These are phyloP conservation scores for Neolentinus lepideus DNA, from an alignment of 1,284 basidiomycete genomes.

Conservation along the genomic window DNA sequence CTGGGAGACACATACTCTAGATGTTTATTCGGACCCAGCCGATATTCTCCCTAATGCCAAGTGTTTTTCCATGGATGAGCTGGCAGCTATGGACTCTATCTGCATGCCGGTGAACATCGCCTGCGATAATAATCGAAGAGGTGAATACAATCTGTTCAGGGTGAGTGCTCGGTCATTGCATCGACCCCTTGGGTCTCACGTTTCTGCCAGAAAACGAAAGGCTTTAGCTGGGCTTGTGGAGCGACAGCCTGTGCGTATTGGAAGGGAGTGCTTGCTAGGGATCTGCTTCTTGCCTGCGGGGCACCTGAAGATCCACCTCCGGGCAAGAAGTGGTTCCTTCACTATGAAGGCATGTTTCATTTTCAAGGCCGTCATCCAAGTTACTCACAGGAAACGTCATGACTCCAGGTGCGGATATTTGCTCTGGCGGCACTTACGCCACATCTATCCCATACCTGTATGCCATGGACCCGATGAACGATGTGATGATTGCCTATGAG, in stretches of 20 bases:
- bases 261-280: neutral
- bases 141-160: neutral
- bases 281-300: neutral
- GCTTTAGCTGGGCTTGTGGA: neutral
- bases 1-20: slow-evolving; percentile 16
- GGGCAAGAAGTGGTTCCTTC: neutral
- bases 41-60: slow-evolving; percentile 11
- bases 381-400: neutral
- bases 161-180: neutral
- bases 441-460: slow-evolving; percentile 17
- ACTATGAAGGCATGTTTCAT: neutral
- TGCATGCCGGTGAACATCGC: slow-evolving; percentile 17
- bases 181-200: neutral
- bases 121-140: slow-evolving; percentile 9
- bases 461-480: slow-evolving; percentile 16
- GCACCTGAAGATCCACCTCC: neutral
- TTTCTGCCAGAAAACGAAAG: neutral
- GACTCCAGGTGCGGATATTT: slow-evolving; percentile 13
- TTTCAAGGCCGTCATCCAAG: neutral
- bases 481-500: slow-evolving; percentile 17
- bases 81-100: slow-evolving; percentile 10
- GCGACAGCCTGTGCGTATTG: neutral
- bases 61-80: slow-evolving; percentile 16
- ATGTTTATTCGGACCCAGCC: slow-evolving; percentile 9
- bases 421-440: slow-evolving; percentile 15